Evolutionary conservation across 2,329 filamentous ascomycete species (phyloP).

Genomic region (Colletotrichum lindemuthianum): DNA sequence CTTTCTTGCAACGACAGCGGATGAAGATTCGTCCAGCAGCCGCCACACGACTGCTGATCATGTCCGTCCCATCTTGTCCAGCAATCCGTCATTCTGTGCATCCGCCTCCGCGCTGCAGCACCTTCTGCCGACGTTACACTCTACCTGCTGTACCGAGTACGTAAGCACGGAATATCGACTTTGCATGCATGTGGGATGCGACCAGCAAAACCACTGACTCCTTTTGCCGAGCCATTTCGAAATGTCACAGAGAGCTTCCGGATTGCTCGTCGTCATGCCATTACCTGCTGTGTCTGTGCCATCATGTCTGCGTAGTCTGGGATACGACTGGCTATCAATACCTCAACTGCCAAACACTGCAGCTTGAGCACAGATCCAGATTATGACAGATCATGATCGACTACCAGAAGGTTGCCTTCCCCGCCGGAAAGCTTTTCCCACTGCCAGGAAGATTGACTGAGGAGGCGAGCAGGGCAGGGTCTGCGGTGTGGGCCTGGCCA

Average conservation of each 20-base stretch:
- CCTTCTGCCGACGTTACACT: too few relatives aligned
- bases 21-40: background rate
- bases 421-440: constrained; percentile 19
- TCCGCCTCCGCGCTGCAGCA: too few relatives aligned
- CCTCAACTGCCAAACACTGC: constrained; percentile 10
- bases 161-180: too few relatives aligned
- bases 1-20: constrained; percentile 3
- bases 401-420: constrained; percentile 19
- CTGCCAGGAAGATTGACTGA: constrained; percentile 15
- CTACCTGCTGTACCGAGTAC: too few relatives aligned
- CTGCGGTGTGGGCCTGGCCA: constrained; percentile 15
- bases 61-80: too few relatives aligned
- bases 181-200: too few relatives aligned
- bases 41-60: background rate
- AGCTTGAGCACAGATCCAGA: constrained; percentile 28
- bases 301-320: background rate
- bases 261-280: background rate
- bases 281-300: background rate
- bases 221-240: background rate
- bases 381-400: constrained; percentile 38
- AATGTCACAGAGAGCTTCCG: background rate
- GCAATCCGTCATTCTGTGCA: too few relatives aligned
- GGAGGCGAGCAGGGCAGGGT: constrained; percentile 15
- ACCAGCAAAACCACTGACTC: too few relatives aligned
- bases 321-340: background rate